Conservation (phyloP, 441 rosid genomes). For the Adansonia grandidieri region DNA sequence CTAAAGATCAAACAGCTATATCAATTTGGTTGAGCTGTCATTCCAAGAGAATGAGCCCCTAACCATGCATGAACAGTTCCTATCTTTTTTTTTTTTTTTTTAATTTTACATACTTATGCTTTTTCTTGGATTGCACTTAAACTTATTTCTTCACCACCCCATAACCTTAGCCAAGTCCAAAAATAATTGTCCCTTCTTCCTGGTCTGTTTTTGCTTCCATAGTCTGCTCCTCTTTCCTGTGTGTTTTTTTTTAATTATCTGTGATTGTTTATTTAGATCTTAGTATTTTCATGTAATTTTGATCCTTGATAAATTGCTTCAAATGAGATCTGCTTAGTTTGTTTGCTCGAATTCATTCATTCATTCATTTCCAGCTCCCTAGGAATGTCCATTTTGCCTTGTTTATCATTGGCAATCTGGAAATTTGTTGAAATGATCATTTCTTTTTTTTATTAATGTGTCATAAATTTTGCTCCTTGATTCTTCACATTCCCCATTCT, state of each 20-base stretch:
- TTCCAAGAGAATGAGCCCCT: constrained; percentile 20
- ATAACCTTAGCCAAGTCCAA: background rate
- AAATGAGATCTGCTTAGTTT: background rate
- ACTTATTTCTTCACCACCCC: constrained; percentile 2
- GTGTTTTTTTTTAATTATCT: background rate
- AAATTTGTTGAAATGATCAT: background rate
- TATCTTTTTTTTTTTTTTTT: background rate
- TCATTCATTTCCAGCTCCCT: background rate
- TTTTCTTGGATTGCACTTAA: constrained; percentile 37
- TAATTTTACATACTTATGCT: background rate
- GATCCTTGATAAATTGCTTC: background rate
- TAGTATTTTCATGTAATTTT: background rate
- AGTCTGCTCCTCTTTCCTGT: background rate
- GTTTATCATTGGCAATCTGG: background rate
- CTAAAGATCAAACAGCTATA: constrained; percentile 43
- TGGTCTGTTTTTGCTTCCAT: constrained; percentile 14
- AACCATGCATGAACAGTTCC: constrained; percentile 5
- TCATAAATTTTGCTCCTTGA: background rate
- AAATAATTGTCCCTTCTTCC: background rate
- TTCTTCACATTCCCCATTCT: background rate
- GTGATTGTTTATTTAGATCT: background rate
- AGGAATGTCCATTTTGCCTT: background rate
- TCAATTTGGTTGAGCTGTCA: constrained; percentile 55
- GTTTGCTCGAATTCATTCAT: background rate
- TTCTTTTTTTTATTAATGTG: background rate